A percentile compares a stretch with the other conserved stretches of the same genome.
Evolutionary conservation across 768 basidiomycete genomes (phyloP).

Genomic region (Pleurotus citrinopileatus): DNA sequence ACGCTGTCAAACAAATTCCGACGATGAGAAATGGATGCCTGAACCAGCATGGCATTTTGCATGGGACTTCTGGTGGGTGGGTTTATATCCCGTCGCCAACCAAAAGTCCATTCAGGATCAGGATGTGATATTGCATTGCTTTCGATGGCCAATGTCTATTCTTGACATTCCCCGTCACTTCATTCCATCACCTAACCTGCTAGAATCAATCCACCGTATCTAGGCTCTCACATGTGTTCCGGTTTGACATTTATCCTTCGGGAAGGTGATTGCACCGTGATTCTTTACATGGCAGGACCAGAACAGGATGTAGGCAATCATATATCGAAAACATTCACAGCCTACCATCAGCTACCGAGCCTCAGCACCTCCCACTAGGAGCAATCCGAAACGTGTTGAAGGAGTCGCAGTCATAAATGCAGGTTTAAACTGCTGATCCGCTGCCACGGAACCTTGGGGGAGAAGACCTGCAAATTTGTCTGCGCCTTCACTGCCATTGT

Average conservation of each 20-base stretch:
- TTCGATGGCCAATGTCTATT: background rate
- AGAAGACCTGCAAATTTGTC: constrained; percentile 32
- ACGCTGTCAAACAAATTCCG: constrained; percentile 4
- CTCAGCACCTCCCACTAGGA: constrained; percentile 55
- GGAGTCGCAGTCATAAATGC: constrained; percentile 68
- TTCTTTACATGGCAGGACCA: background rate
- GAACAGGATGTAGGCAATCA: background rate
- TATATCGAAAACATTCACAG: constrained; percentile 14
- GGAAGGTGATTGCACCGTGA: constrained; percentile 7
- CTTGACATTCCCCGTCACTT: background rate
- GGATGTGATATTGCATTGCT: constrained; percentile 3
- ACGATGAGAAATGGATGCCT: constrained; percentile 1
- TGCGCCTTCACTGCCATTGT: constrained; percentile 24
- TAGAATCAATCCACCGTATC: background rate
- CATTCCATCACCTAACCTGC: background rate
- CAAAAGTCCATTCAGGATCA: background rate
- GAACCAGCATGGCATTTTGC: constrained; percentile 3
- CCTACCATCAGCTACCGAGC: constrained; percentile 7
- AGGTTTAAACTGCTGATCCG: constrained; percentile 54
- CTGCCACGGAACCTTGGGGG: constrained; percentile 47
- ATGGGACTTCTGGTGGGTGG: background rate
- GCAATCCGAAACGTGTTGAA: constrained; percentile 70
- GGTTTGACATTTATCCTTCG: constrained; percentile 7
- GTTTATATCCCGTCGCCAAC: constrained; percentile 2
- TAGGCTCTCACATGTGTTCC: constrained; percentile 4